These are phyloP conservation scores for Williopsis jadinii DNA, from an alignment of 1,139 yeast species.

Conservation along the genomic window DNA sequence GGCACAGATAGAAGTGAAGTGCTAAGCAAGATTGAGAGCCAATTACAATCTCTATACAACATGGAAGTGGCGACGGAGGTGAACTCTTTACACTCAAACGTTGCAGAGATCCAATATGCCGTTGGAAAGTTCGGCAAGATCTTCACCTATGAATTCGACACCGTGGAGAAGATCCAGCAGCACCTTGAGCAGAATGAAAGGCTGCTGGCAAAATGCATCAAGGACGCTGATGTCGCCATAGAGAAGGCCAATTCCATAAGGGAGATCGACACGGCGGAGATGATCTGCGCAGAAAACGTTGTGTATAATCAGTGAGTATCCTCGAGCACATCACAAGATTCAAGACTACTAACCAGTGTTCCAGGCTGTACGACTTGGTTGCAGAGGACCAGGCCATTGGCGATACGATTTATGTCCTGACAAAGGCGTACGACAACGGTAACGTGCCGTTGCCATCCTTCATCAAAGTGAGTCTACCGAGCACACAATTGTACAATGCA, in stretches of 20 bases:
- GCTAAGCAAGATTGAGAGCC: constrained; percentile 4
- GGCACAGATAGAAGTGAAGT: constrained; percentile 10
- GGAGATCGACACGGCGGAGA: constrained; percentile 34
- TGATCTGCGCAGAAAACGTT: constrained; percentile 38
- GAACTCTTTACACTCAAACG: constrained; percentile 30
- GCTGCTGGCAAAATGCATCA: constrained; percentile 26
- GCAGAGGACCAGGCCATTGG: constrained; percentile 64
- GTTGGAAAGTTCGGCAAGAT: constrained; percentile 24
- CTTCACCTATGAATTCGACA: constrained; percentile 24
- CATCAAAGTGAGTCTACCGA: constrained; percentile 27
- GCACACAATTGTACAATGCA: not conserved
- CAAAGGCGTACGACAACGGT: constrained; percentile 47
- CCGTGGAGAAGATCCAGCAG: constrained; percentile 21
- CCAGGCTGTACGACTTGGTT: constrained; percentile 48
- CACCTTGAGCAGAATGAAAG: constrained; percentile 26
- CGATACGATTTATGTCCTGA: constrained; percentile 58
- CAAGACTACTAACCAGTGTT: no score
- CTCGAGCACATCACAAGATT: not conserved
- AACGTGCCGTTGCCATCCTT: constrained; percentile 43
- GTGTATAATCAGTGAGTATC: constrained; percentile 35
- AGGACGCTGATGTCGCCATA: constrained; percentile 22
- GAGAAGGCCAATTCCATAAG: constrained; percentile 14
- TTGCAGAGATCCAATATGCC: constrained; percentile 25
- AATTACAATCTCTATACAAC: constrained; percentile 12
- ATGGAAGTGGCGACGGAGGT: constrained; percentile 9